These are phyloP conservation scores for Acmispon strigosus DNA, from an alignment of 306 rosid genomes.

Conservation along the genomic window DNA sequence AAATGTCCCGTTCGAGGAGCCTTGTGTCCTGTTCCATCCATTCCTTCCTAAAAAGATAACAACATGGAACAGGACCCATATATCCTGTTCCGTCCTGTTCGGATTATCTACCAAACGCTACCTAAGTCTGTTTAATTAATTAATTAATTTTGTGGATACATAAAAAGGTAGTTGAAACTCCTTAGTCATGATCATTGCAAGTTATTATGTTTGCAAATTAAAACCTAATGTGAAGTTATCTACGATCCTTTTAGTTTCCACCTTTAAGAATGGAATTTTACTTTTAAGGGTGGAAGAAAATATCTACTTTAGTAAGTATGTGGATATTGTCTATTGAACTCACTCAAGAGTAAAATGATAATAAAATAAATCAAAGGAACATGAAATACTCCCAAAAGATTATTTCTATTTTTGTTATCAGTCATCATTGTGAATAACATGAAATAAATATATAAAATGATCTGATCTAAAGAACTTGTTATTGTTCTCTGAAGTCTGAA, in stretches of 20 bases:
- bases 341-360: neutral
- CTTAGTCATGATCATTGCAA: neutral
- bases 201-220: neutral
- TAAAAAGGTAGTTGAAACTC: neutral
- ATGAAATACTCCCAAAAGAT: neutral
- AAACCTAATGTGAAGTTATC: neutral
- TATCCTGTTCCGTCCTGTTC: too few species aligned
- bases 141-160: neutral
- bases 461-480: neutral
- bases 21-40: too few species aligned
- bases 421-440: neutral
- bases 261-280: neutral
- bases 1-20: too few species aligned
- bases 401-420: neutral
- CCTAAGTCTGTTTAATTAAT: neutral
- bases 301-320: neutral
- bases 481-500: neutral
- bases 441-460: neutral
- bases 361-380: slow-evolving; percentile 1
- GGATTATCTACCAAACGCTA: too few species aligned
- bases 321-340: neutral
- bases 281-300: neutral
- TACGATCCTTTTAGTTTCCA: neutral
- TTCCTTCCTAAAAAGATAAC: too few species aligned
- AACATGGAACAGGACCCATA: too few species aligned